Evolutionary conservation across 148 eudicot genomes (phyloP).

Genomic region (Limonium bicolor): DNA sequence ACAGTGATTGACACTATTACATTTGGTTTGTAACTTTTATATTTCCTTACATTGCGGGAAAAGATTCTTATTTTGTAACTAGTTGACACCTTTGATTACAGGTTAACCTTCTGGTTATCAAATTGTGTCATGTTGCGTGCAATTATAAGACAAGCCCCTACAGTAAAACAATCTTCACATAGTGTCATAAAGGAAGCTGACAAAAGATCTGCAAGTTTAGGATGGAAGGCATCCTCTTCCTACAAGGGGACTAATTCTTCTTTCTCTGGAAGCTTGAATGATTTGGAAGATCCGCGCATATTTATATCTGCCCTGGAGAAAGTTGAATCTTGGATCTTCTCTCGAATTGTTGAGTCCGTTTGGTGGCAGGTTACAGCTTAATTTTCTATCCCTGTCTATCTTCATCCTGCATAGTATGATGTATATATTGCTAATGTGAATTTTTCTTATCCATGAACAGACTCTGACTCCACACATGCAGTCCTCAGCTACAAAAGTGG

Average conservation of each 20-base stretch:
- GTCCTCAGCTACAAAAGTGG: constrained; percentile 59
- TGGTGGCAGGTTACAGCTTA: constrained; percentile 82
- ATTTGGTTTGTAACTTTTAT: no score
- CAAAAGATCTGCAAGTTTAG: constrained; percentile 26
- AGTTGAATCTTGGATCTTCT: constrained; percentile 84
- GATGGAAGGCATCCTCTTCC: constrained; percentile 35
- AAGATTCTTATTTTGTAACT: no score
- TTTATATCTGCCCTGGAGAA: constrained; percentile 50
- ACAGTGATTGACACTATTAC: no score
- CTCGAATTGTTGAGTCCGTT: constrained; percentile 71
- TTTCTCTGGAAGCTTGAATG: constrained; percentile 17
- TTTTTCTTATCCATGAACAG: constrained; percentile 16
- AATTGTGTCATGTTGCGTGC: constrained; percentile 61
- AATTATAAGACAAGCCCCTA: constrained; percentile 34
- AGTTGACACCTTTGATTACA: constrained; percentile 17
- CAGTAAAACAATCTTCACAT: constrained; percentile 22
- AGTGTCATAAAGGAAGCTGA: constrained; percentile 15
- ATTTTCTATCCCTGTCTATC: not conserved
- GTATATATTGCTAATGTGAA: not conserved
- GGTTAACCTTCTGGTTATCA: constrained; percentile 86
- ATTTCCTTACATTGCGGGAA: no score
- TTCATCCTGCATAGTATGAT: not conserved
- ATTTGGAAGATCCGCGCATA: constrained; percentile 42
- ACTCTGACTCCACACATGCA: constrained; percentile 91
- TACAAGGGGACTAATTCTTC: constrained; percentile 15